Conservation (phyloP, 768 basidiomycete species). For the Mycena crocata region DNA sequence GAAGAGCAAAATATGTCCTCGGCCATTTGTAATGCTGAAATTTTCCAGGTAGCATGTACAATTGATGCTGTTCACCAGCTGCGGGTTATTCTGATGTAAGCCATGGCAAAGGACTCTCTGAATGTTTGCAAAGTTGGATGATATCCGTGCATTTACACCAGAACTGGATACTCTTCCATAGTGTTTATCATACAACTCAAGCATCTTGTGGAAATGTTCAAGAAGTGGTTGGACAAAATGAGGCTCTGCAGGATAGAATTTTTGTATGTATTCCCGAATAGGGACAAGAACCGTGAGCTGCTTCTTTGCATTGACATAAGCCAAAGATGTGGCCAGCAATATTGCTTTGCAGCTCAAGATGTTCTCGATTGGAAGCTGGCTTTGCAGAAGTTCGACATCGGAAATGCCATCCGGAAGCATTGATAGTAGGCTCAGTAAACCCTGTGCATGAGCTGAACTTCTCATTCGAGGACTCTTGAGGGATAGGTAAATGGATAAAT, state of each 20-base stretch:
- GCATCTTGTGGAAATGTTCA: background rate
- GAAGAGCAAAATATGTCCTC: background rate
- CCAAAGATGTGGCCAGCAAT: slow-evolving; percentile 3
- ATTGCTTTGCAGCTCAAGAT: slow-evolving; percentile 4
- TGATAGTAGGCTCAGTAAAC: slow-evolving; percentile 9
- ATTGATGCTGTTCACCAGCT: background rate
- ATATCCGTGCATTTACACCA: background rate
- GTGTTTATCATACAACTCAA: background rate
- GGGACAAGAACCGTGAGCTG: too few relatives aligned
- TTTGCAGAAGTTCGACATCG: slow-evolving; percentile 12
- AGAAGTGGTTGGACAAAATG: background rate
- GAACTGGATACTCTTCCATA: background rate
- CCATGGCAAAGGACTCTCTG: background rate
- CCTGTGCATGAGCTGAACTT: background rate
- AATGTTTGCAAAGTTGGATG: background rate
- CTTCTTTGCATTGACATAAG: background rate
- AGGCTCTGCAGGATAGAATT: background rate
- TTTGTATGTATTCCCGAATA: background rate
- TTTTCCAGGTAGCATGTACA: background rate
- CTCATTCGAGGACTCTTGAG: slow-evolving; percentile 9
- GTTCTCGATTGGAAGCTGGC: background rate
- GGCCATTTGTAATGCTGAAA: background rate
- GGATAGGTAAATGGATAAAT: too few relatives aligned
- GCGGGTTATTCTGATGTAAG: background rate
- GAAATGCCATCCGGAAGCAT: slow-evolving; percentile 19